A percentile compares a stretch with the other conserved stretches of the same genome.
Conservation (phyloP, 2,329 filamentous ascomycete genomes). For the Talaromyces sp. region DNA sequence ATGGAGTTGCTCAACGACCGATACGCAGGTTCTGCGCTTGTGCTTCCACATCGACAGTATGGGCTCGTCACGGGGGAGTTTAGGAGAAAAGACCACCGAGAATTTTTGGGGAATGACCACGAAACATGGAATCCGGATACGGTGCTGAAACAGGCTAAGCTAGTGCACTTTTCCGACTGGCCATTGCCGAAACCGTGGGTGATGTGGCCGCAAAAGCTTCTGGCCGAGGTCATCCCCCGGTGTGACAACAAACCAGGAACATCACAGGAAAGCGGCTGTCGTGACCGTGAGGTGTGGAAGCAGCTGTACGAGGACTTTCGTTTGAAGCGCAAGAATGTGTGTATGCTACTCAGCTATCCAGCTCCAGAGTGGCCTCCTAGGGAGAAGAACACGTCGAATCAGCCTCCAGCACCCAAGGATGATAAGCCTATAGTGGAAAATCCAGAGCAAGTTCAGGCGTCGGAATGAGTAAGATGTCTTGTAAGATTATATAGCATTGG, state of each 20-base stretch:
- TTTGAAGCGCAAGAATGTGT: slow-evolving; percentile 29
- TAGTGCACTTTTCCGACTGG: slow-evolving; percentile 69
- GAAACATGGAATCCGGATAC: slow-evolving; percentile 58
- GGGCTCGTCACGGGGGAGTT: slow-evolving; percentile 62
- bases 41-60: slow-evolving; percentile 62
- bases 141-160: slow-evolving; percentile 57
- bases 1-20: slow-evolving; percentile 65
- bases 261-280: slow-evolving; percentile 31
- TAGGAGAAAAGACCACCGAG: slow-evolving; percentile 47
- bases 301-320: slow-evolving; percentile 35
- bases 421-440: neutral
- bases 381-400: slow-evolving; percentile 8
- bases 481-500: neutral
- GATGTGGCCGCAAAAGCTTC: slow-evolving; percentile 32
- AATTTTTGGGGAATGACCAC: slow-evolving; percentile 47
- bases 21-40: slow-evolving; percentile 54
- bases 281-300: slow-evolving; percentile 34
- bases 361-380: slow-evolving; percentile 27
- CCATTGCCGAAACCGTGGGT: slow-evolving; percentile 64
- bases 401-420: neutral
- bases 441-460: neutral
- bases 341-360: slow-evolving; percentile 33
- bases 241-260: slow-evolving; percentile 33
- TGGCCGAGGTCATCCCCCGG: slow-evolving; percentile 29
- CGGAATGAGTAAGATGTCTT: neutral